Evolutionary conservation across 306 rosid genomes (phyloP), one percentile per base, ranked within the genome.

Genomic region (Trifolium dubium): DNA sequence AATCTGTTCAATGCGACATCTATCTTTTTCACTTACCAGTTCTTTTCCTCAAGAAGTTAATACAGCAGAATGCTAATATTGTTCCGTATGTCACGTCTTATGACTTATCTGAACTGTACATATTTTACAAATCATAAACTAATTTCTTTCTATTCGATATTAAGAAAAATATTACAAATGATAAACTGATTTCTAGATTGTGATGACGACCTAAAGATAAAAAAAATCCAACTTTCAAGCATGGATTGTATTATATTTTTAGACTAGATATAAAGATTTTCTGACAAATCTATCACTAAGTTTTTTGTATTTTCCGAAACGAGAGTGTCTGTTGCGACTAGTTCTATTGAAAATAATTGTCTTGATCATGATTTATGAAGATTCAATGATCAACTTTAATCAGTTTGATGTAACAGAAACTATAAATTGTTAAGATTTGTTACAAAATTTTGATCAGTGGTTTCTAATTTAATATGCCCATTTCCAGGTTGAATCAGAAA

Each of bases 401-500:
- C 1, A 44, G 39, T 56, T 40, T 49, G 66, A 55, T 30, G 18
- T 39, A 35, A 47, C 69, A 32, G 37, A n/a, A 71, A 77, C 44
- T 53, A 56, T 12, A 66, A 77, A 35, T 39, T 67, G n/a, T 50
- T 47, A 30, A 71, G 14, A 46, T 78, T 67, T 46, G 63, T 63
- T 72, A 12, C 64, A 61, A 64, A 13, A 51, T 49, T 71, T 63
- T 72, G 54, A 72, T 64, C 74, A 43, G 19, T 9, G 31, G 71
- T 65, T 54, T 71, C 58, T 53, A 41, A 64, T 72, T 44, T 82
- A 63, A 55, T 59, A 54, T 6, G 73, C 46, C 66, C 35, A 47
- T 18, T 18, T 79, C 31, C 85, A 95, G 99, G 99, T 95, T 58
- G 99, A 95, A 72, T 95, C 99, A 17, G 98, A 95, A 82, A 95